A percentile compares a stretch with the other conserved stretches of the same genome.
phyloP scores from a whole-genome alignment of 345 rosid genomes.

The Murraya paniculata region DNA sequence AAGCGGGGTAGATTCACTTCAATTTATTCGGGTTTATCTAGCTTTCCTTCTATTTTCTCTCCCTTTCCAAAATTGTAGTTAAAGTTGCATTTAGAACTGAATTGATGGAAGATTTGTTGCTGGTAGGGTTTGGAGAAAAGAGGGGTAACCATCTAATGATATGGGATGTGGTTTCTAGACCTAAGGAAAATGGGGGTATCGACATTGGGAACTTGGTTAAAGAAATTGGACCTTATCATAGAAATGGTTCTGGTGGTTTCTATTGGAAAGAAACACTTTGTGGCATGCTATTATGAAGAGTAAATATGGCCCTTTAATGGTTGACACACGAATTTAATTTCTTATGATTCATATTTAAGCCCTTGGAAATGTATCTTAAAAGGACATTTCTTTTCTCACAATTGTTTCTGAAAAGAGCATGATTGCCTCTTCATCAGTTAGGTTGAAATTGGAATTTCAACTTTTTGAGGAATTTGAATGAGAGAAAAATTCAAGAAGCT shows the following conservation, averaged over 20 bases:
- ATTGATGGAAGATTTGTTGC: neutral
- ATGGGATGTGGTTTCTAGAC: too few species aligned
- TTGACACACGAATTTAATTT: neutral
- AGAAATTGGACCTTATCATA: neutral
- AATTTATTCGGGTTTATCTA: neutral
- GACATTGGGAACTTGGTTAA: too few species aligned
- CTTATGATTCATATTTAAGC: neutral
- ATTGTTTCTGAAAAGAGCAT: neutral
- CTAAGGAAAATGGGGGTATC: too few species aligned
- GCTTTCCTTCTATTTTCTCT: neutral
- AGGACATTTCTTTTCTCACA: neutral
- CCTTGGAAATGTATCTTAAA: neutral
- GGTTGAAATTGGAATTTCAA: neutral
- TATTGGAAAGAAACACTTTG: neutral
- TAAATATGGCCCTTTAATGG: neutral
- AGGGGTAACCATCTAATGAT: neutral
- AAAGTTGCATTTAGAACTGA: neutral
- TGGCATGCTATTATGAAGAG: neutral
- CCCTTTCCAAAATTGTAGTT: neutral
- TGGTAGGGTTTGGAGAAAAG: neutral
- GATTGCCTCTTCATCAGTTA: neutral
- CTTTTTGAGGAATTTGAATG: neutral
- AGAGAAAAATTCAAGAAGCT: neutral
- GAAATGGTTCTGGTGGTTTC: neutral
- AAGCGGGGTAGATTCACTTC: neutral